Percentiles rank a stretch among this genome's conserved stretches.
phyloP scores from a whole-genome alignment of 2,329 filamentous ascomycete genomes.

The Microsporum canis region DNA sequence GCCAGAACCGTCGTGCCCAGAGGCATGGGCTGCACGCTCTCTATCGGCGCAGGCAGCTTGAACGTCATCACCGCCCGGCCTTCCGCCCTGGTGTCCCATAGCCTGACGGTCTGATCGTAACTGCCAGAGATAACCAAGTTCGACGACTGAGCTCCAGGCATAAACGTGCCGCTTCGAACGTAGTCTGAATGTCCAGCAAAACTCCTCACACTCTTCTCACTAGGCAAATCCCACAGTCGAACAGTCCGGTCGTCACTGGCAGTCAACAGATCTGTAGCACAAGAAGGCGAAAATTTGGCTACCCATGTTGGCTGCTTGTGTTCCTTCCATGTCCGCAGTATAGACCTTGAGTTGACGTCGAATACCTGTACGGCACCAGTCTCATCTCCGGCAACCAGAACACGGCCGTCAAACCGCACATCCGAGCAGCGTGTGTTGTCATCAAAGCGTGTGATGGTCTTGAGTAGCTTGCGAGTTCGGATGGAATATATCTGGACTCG shows the following conservation, averaged over 20 bases:
- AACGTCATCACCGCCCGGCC: constrained; percentile 72
- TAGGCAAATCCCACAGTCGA: constrained; percentile 84
- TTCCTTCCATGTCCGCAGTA: constrained; percentile 87
- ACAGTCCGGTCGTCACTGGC: constrained; percentile 89
- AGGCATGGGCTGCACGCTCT: constrained; percentile 75
- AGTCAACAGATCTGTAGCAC: constrained; percentile 76
- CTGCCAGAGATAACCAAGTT: constrained; percentile 77
- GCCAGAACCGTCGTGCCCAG: constrained; percentile 79
- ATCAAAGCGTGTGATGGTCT: constrained; percentile 88
- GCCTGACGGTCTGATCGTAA: constrained; percentile 84
- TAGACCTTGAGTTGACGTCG: constrained; percentile 77
- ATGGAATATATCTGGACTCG: constrained; percentile 90
- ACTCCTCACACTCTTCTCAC: constrained; percentile 60
- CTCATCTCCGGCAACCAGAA: constrained; percentile 85
- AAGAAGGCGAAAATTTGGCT: constrained; percentile 80
- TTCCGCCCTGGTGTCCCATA: constrained; percentile 81
- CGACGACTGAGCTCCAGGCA: constrained; percentile 54
- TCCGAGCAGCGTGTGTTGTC: constrained; percentile 84
- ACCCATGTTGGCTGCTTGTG: constrained; percentile 92
- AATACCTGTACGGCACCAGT: constrained; percentile 90
- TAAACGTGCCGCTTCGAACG: constrained; percentile 74
- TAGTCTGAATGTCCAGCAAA: constrained; percentile 88
- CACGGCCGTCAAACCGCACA: constrained; percentile 74
- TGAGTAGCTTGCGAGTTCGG: constrained; percentile 79
- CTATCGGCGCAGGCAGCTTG: constrained; percentile 81